phyloP scores from a whole-genome alignment of 768 basidiomycete species.

The Agaricus sinodeliciosus region DNA sequence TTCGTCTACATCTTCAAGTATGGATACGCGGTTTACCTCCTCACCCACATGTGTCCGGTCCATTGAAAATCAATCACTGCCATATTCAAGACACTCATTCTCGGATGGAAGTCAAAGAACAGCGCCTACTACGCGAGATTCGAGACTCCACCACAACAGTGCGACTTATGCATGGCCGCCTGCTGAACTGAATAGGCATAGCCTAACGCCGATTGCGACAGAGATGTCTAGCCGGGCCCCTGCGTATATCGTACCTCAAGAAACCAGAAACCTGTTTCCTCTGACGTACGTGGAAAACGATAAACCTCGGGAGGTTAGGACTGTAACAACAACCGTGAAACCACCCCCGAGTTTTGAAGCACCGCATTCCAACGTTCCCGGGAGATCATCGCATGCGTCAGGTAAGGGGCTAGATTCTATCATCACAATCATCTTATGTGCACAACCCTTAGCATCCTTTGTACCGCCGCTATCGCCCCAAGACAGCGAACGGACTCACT shows the following conservation, averaged over 20 bases:
- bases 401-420: too few species aligned
- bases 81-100: slow-evolving; percentile 2
- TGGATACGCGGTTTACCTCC: background rate
- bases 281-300: slow-evolving; percentile 1
- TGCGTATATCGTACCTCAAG: background rate
- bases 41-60: background rate
- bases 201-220: background rate
- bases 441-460: too few species aligned
- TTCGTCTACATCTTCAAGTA: background rate
- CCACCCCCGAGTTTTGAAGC: background rate
- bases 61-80: slow-evolving; percentile 1
- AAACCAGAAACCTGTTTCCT: slow-evolving; percentile 3
- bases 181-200: background rate
- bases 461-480: background rate
- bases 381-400: too few species aligned
- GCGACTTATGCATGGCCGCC: background rate
- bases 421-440: too few species aligned
- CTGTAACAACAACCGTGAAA: background rate
- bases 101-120: background rate
- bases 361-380: background rate
- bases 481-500: background rate
- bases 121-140: background rate
- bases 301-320: background rate
- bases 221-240: background rate
- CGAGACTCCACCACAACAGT: background rate